Evolutionary conservation across 1,139 yeast species (phyloP).

Genomic region (Zygosaccharomyces pseudobailii): DNA sequence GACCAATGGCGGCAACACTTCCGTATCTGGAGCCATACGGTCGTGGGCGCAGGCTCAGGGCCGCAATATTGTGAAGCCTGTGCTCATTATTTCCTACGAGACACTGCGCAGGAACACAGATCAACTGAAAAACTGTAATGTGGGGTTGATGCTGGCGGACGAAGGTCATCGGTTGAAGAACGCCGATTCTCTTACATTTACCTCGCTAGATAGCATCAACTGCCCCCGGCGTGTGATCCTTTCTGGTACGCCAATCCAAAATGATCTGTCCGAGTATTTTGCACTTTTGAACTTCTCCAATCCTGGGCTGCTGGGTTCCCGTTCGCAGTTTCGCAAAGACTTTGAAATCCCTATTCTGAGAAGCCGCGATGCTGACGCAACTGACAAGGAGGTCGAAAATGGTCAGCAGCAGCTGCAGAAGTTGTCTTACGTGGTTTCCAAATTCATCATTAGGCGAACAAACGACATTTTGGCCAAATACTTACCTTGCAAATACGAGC

Average conservation of each 20-base stretch:
- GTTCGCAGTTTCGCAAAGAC: constrained; percentile 77
- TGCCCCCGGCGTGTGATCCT: constrained; percentile 87
- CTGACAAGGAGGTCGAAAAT: constrained; percentile 65
- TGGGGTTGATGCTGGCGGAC: constrained; percentile 88
- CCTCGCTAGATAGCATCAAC: constrained; percentile 74
- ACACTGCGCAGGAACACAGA: constrained; percentile 85
- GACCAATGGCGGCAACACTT: constrained; percentile 35
- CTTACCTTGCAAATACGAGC: constrained; percentile 92
- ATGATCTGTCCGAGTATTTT: constrained; percentile 91
- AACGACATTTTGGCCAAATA: constrained; percentile 92
- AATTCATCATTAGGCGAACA: constrained; percentile 89
- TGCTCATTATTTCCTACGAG: constrained; percentile 90
- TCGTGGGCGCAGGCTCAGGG: constrained; percentile 92
- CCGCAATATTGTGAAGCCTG: constrained; percentile 87
- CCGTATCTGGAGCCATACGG: constrained; percentile 63
- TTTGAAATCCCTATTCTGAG: constrained; percentile 74
- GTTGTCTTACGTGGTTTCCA: constrained; percentile 72
- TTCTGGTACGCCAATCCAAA: constrained; percentile 97
- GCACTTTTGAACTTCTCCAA: constrained; percentile 88
- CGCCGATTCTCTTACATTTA: constrained; percentile 90
- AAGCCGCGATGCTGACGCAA: constrained; percentile 88
- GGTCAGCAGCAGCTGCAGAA: constrained; percentile 74
- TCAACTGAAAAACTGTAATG: constrained; percentile 68
- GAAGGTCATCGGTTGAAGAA: constrained; percentile 96
- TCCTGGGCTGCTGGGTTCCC: constrained; percentile 86